phyloP scores from a whole-genome alignment of 192 early-diverging fungal species.

The Cladochytrium replicatum region DNA sequence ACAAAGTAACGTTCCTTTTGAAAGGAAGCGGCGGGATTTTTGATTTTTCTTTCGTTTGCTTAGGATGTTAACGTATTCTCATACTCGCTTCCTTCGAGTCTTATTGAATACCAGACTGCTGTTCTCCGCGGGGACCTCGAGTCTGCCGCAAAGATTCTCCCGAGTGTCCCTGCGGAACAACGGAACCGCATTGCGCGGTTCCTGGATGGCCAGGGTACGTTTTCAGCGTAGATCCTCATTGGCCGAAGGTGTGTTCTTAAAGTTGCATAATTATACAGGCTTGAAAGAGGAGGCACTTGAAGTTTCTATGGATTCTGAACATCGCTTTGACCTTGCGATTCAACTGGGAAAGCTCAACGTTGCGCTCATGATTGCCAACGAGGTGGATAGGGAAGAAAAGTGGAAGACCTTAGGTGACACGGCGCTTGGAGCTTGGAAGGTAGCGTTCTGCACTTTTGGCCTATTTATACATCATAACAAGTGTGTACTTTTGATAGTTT shows the following conservation, averaged over 20 bases:
- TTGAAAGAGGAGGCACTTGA: slow-evolving; percentile 85
- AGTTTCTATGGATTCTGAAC: slow-evolving; percentile 91
- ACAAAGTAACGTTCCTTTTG: no score
- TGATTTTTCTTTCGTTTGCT: no score
- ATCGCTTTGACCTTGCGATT: slow-evolving; percentile 91
- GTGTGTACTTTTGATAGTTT: slow-evolving; percentile 31
- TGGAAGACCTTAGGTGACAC: slow-evolving; percentile 90
- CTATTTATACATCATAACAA: no score
- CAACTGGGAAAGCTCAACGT: slow-evolving; percentile 73
- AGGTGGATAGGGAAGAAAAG: slow-evolving; percentile 75
- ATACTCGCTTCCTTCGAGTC: slow-evolving; percentile 81
- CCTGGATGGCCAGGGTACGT: slow-evolving; percentile 72
- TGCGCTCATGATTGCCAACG: slow-evolving; percentile 78
- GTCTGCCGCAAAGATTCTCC: slow-evolving; percentile 66
- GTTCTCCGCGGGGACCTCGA: slow-evolving; percentile 89
- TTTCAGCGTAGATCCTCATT: no score
- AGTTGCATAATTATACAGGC: slow-evolving; percentile 26
- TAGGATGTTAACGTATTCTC: slow-evolving; percentile 81
- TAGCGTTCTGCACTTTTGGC: no score
- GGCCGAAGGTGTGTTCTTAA: background rate
- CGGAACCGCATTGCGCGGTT: slow-evolving; percentile 87
- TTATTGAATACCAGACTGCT: slow-evolving; percentile 98
- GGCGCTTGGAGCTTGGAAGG: slow-evolving; percentile 79
- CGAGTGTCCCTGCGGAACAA: slow-evolving; percentile 79
- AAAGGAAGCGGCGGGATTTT: no score